Evolutionary conservation across 1,284 basidiomycete species (phyloP), one percentile per base, ranked within the genome.

Genomic region (Takashimella tepidaria): DNA sequence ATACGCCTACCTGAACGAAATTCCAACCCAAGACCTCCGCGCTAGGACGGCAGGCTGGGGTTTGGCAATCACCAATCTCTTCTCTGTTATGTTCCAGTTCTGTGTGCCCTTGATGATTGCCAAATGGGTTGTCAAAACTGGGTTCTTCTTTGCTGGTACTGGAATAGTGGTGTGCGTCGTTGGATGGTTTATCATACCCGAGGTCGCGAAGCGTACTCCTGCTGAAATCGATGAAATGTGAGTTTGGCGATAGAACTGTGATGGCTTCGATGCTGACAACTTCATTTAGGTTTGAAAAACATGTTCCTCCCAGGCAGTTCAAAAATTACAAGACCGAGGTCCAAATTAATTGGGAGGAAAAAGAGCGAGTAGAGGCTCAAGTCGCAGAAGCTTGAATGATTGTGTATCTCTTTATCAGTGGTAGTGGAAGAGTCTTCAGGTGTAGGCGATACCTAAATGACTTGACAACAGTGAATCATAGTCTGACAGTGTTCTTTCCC

Each of bases 151-250:
- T 31, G 53, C 46, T 12, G 37, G 49, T 42, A 49, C 61, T 2
- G 65, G 65, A 6, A 40, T 55, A 0, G 43, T 65, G 40, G 56
- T 56, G 6, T 53, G 47, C 24, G 50, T 57, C 37, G 49, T 67
- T 4, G 65, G 56, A 12, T 67, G 58, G 58, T 63, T 65, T 49
- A 60, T 67, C 26, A 31, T 67, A 4, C 65, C 65, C 42, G 65
- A 67, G 42, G 50, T 60, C 21, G 59, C 62, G 11, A 21, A 57
- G 25, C 46, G 63, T n/a, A 57, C 61, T 2, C 59, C 63, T 0
- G 63, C 63, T 20, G 63, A 65, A 45, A 59, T 65, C 26, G 57
- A 65, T 41, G 63, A 65, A 43, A 48, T 63, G 54, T 63, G 24
- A 49, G 57, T 52, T 24, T 13, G 3, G 22, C 4, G n/a, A 10